Conservation (phyloP, 2,329 filamentous ascomycete species). For the Trichoderma lentiforme region DNA sequence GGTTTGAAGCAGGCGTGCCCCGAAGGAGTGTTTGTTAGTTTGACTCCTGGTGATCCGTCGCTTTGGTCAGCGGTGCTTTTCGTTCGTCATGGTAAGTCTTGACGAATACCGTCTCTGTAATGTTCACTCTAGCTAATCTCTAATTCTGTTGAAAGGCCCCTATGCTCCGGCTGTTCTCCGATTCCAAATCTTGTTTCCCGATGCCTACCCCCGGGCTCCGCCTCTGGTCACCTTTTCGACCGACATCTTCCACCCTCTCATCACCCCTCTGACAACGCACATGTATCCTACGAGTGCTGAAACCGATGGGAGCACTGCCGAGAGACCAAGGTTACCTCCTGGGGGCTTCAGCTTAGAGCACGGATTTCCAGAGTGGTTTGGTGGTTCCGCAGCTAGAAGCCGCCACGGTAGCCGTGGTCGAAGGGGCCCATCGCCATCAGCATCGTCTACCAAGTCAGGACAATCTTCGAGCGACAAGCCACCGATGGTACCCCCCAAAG, state of each 20-base stretch:
- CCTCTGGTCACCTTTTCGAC: conserved; percentile 85
- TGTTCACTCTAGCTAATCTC: not conserved
- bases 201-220: conserved; percentile 72
- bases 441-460: conserved; percentile 2
- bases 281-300: conserved; percentile 81
- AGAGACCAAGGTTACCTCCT: conserved; percentile 78
- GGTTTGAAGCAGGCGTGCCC: conserved; percentile 80
- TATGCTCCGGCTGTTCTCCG: conserved; percentile 84
- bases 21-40: conserved; percentile 79
- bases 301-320: conserved; percentile 73
- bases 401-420: conserved; percentile 43
- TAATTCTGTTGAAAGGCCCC: conserved; percentile 59
- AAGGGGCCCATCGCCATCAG: conserved; percentile 25
- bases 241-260: conserved; percentile 91
- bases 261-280: conserved; percentile 91
- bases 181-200: conserved; percentile 85
- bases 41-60: conserved; percentile 75
- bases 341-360: conserved; percentile 88
- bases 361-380: conserved; percentile 89
- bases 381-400: conserved; percentile 45
- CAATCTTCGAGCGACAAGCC: conserved; percentile 31
- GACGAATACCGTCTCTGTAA: not conserved
- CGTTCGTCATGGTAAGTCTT: conserved; percentile 69
- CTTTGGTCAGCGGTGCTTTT: conserved; percentile 92
- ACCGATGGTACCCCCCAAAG: conserved; percentile 27